Evolutionary conservation across 2,329 filamentous ascomycete genomes (phyloP).

Genomic region (Monosporascus sp.): DNA sequence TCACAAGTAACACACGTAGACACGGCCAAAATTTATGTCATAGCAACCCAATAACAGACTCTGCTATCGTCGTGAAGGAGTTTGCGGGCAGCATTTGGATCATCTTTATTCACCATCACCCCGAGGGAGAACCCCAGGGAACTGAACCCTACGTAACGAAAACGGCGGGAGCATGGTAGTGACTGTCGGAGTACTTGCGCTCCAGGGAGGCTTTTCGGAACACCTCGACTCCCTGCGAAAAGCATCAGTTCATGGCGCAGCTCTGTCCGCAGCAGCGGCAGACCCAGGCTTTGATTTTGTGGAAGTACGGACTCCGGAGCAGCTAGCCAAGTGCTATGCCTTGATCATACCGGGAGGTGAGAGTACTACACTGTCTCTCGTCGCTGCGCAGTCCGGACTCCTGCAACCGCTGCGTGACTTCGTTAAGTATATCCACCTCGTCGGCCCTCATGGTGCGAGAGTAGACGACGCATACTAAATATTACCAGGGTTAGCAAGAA

Average conservation of each 20-base stretch:
- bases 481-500: constrained; percentile 61
- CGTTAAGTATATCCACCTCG: constrained; percentile 63
- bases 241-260: constrained; percentile 51
- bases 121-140: too few species aligned
- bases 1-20: too few species aligned
- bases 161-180: constrained; percentile 25
- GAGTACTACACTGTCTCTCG: constrained; percentile 86
- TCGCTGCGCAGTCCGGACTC: constrained; percentile 74
- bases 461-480: background rate
- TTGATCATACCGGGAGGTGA: constrained; percentile 91
- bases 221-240: constrained; percentile 71
- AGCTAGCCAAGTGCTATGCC: constrained; percentile 71
- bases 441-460: too few species aligned
- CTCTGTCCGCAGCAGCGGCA: constrained; percentile 2
- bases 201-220: constrained; percentile 91
- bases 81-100: too few species aligned
- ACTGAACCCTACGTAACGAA: background rate
- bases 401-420: constrained; percentile 82
- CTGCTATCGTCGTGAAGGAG: too few species aligned
- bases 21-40: too few species aligned
- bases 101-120: too few species aligned
- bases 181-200: constrained; percentile 60
- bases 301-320: constrained; percentile 70
- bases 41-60: too few species aligned
- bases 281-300: constrained; percentile 52